Percentiles rank a stretch among this genome's conserved stretches.
Conservation (phyloP, 495 filamentous ascomycete species). For the Neurospora sublineolata region DNA sequence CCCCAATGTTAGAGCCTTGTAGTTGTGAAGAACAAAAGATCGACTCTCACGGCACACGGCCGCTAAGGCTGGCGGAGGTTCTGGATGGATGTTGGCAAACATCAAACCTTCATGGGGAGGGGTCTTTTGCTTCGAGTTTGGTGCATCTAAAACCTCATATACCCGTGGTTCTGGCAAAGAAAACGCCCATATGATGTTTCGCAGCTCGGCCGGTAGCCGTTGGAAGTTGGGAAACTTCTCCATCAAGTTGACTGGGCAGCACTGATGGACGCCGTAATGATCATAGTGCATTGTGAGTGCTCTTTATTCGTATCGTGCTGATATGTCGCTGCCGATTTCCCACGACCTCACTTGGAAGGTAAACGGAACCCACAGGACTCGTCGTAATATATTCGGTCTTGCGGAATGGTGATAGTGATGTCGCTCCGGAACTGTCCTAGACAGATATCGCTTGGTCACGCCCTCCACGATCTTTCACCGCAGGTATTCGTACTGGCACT, state of each 20-base stretch:
- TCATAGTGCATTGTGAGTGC: conserved; percentile 13
- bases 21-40: conserved; percentile 35
- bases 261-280: conserved; percentile 12
- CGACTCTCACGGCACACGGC: conserved; percentile 37
- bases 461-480: neutral
- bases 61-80: conserved; percentile 35
- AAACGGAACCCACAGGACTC: neutral
- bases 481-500: neutral
- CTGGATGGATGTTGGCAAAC: conserved; percentile 38
- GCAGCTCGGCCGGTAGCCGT: conserved; percentile 26
- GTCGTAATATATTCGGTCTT: neutral
- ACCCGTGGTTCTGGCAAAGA: conserved; percentile 35
- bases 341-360: neutral
- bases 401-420: neutral
- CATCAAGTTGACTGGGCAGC: conserved; percentile 12
- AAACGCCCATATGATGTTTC: conserved; percentile 34
- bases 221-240: conserved; percentile 19
- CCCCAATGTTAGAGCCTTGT: conserved; percentile 35
- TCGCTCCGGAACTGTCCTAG: neutral
- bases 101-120: conserved; percentile 31
- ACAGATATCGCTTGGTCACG: neutral
- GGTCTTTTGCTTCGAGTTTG: conserved; percentile 28
- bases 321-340: neutral
- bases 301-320: neutral
- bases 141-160: conserved; percentile 38